Evolutionary conservation across 192 early-diverging fungal genomes (phyloP).

Genomic region (Funneliformis geosporum): DNA sequence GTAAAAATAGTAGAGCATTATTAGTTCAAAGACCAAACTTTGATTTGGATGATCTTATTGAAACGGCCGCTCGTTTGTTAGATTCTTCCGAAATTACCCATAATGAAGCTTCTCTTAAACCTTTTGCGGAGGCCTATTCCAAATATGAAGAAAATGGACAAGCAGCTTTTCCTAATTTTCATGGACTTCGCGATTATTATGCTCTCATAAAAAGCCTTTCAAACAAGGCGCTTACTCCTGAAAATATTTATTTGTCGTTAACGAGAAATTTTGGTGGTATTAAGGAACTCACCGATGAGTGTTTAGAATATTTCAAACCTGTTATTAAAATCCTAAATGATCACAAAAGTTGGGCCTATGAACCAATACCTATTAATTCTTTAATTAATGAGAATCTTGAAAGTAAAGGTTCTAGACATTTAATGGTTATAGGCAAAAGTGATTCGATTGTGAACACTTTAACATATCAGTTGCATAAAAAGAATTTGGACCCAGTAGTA

Average conservation of each 20-base stretch:
- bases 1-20: conserved; percentile 32
- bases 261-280: conserved; percentile 33
- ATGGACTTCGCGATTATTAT: conserved; percentile 33
- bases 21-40: conserved; percentile 35
- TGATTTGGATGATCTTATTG: conserved; percentile 14
- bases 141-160: conserved; percentile 25
- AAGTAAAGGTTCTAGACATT: conserved; percentile 17
- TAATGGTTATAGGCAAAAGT: conserved; percentile 36
- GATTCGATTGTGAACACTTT: conserved; percentile 28
- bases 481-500: conserved; percentile 25
- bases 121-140: conserved; percentile 18
- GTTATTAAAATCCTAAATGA: conserved; percentile 1
- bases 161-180: conserved; percentile 23
- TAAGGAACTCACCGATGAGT: neutral
- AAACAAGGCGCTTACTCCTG: neutral
- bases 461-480: conserved; percentile 22
- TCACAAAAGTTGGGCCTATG: neutral
- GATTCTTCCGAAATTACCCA: neutral
- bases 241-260: conserved; percentile 22
- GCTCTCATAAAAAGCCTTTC: conserved; percentile 26
- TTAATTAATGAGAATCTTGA: conserved; percentile 26
- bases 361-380: conserved; percentile 15
- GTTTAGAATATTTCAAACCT: neutral
- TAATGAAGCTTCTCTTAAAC: neutral
- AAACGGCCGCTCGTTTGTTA: conserved; percentile 14